Evolutionary conservation across 345 rosid species (phyloP).

Genomic region (Sapria himalayana): DNA sequence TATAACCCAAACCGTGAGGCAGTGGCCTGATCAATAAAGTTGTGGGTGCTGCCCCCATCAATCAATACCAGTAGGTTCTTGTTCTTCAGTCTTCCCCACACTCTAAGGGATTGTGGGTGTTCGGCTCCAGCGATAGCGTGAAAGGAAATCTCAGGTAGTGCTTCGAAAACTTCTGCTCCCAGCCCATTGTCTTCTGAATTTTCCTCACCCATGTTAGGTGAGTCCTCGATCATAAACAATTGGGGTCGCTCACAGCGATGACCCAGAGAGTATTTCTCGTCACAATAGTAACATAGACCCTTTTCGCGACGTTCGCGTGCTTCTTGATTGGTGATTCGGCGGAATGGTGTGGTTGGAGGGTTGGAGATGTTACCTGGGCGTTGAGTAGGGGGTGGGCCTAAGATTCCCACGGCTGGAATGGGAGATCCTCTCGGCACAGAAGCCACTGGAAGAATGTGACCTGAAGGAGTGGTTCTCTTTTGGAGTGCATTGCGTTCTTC

Average conservation of each 20-base stretch:
- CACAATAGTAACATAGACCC: not conserved
- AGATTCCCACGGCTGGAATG: too few relatives aligned
- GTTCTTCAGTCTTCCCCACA: not conserved
- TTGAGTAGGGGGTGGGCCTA: not conserved
- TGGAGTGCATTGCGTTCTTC: not conserved
- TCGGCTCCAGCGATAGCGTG: too few relatives aligned
- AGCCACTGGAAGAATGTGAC: not conserved
- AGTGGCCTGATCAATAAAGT: not conserved
- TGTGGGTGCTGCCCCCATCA: not conserved
- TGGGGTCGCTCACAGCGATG: not conserved
- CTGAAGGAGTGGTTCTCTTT: not conserved
- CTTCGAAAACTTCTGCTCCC: not conserved
- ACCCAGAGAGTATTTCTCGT: not conserved
- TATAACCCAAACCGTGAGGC: not conserved
- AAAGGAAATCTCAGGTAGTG: not conserved
- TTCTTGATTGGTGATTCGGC: not conserved
- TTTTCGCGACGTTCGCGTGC: not conserved
- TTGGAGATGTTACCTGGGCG: not conserved
- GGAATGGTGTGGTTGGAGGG: not conserved
- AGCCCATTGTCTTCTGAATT: not conserved
- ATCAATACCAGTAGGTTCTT: not conserved
- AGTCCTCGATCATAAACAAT: not conserved
- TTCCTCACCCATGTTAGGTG: not conserved
- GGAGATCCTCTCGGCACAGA: not conserved
- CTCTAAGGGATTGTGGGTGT: not conserved